These are phyloP conservation scores for Fusarium mundagurra DNA, from an alignment of 2,329 filamentous ascomycete species.

Conservation along the genomic window DNA sequence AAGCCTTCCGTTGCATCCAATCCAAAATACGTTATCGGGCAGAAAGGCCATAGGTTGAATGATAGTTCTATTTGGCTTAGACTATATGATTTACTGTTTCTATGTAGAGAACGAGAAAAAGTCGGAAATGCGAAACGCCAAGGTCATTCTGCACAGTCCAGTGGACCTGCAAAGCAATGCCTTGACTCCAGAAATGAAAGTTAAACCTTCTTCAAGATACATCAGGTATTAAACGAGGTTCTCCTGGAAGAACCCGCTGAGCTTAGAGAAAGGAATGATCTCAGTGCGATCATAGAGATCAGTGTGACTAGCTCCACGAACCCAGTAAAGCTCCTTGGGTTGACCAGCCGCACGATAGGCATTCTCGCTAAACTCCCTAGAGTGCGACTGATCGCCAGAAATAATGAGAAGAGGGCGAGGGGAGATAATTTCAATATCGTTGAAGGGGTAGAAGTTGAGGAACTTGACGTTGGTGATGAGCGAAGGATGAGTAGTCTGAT, in stretches of 20 bases:
- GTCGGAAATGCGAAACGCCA: too few relatives aligned
- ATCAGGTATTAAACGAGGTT: not conserved
- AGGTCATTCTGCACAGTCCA: too few relatives aligned
- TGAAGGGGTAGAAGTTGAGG: not conserved
- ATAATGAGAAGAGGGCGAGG: not conserved
- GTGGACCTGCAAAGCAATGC: not conserved
- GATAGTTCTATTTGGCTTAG: too few relatives aligned
- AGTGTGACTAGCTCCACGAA: not conserved
- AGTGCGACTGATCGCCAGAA: not conserved
- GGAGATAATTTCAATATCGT: not conserved
- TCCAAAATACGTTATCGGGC: too few relatives aligned
- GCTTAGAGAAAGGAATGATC: not conserved
- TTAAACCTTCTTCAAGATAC: accelerated
- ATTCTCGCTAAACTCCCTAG: not conserved
- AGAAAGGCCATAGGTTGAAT: too few relatives aligned
- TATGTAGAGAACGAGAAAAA: too few relatives aligned
- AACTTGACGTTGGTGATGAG: not conserved
- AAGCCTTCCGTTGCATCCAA: not conserved
- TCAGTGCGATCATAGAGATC: not conserved
- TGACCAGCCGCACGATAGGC: not conserved
- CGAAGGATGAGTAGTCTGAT: not conserved
- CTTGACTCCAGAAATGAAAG: not conserved
- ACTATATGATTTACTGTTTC: too few relatives aligned
- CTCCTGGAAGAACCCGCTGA: not conserved
- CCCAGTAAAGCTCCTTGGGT: not conserved